Evolutionary conservation across 2,329 filamentous ascomycete genomes (phyloP).

Genomic region (Epichloe amarillans): DNA sequence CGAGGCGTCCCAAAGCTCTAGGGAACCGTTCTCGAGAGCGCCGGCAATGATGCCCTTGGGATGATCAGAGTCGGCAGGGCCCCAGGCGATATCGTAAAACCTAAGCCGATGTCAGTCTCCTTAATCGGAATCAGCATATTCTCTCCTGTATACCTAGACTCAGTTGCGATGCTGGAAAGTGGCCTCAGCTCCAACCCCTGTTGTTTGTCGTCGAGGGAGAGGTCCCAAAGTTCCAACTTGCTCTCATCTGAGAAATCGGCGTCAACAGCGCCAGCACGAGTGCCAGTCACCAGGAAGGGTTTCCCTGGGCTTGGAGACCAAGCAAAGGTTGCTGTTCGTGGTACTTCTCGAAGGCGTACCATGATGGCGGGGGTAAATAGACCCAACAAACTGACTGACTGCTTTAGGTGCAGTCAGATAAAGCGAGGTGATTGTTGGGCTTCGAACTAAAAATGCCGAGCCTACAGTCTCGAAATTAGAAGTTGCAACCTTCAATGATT

Average conservation of each 20-base stretch:
- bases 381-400: conserved; percentile 10
- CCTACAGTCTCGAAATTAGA: conserved; percentile 3
- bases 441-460: background rate
- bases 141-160: conserved; percentile 57
- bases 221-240: conserved; percentile 91
- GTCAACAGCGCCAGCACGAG: conserved; percentile 86
- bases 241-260: conserved; percentile 97
- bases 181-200: conserved; percentile 76
- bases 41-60: conserved; percentile 85
- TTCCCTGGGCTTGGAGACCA: conserved; percentile 76
- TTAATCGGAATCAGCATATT: background rate
- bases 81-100: conserved; percentile 97
- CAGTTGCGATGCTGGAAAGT: conserved; percentile 68
- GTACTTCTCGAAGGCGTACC: conserved; percentile 94
- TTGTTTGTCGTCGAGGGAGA: conserved; percentile 66
- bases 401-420: conserved; percentile 8
- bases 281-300: conserved; percentile 83
- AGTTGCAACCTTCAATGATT: background rate
- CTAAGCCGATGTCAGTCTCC: conserved; percentile 31
- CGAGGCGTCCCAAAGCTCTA: conserved; percentile 86
- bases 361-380: conserved; percentile 37
- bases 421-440: background rate
- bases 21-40: conserved; percentile 83
- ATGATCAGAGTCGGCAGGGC: conserved; percentile 63
- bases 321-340: conserved; percentile 90